Percentiles rank a stretch among this genome's conserved stretches.
Conservation (phyloP, 129 eudicot genomes). For the Chrysanthemum seticuspe region DNA sequence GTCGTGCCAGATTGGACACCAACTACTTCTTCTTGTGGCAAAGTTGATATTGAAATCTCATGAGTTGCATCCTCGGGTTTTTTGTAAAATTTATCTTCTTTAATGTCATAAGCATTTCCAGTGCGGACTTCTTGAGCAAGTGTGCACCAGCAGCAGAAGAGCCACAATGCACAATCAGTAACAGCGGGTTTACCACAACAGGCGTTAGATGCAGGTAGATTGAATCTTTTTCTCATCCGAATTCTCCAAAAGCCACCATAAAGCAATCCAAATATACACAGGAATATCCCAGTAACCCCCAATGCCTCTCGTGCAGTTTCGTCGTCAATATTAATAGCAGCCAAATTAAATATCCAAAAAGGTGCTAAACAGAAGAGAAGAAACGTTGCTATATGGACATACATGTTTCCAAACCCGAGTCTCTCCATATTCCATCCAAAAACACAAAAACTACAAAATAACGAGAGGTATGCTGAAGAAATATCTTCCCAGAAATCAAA, state of each 20-base stretch:
- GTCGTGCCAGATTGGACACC: slow-evolving; percentile 42
- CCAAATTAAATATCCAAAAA: slow-evolving; percentile 83
- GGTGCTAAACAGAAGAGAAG: slow-evolving; percentile 88
- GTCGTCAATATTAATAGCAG: slow-evolving; percentile 78
- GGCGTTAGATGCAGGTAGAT: slow-evolving; percentile 58
- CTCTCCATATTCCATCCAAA: slow-evolving; percentile 99
- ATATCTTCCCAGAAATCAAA: slow-evolving; percentile 94
- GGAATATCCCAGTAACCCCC: slow-evolving; percentile 74
- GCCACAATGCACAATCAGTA: slow-evolving; percentile 84
- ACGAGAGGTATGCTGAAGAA: slow-evolving; percentile 79
- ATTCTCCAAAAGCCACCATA: slow-evolving; percentile 99
- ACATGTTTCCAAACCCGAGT: slow-evolving; percentile 95
- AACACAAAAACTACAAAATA: slow-evolving; percentile 86
- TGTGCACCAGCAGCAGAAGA: slow-evolving; percentile 95
- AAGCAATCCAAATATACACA: slow-evolving; percentile 81
- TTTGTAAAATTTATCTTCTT: slow-evolving; percentile 64
- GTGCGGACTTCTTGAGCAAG: slow-evolving; percentile 98
- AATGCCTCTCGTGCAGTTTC: slow-evolving; percentile 68
- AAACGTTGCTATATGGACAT: slow-evolving; percentile 91
- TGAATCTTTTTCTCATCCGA: slow-evolving; percentile 92
- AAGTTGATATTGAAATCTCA: slow-evolving; percentile 40
- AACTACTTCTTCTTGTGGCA: slow-evolving; percentile 54
- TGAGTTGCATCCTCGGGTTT: slow-evolving; percentile 31
- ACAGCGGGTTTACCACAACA: slow-evolving; percentile 76
- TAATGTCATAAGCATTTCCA: slow-evolving; percentile 72